Conservation (phyloP, 2,329 filamentous ascomycete genomes). For the Aphanocladium album region DNA sequence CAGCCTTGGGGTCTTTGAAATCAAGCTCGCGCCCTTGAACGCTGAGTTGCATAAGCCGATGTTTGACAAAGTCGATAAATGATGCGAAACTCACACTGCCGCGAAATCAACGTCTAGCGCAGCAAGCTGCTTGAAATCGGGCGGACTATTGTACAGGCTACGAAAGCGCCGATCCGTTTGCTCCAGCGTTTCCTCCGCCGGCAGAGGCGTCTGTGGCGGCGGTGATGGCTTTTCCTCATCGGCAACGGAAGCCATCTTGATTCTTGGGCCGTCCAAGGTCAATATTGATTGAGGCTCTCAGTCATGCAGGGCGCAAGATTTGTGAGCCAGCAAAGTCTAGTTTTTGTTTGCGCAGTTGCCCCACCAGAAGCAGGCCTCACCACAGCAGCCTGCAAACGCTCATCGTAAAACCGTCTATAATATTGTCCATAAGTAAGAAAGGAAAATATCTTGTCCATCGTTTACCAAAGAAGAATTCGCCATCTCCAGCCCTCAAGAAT, state of each 20-base stretch:
- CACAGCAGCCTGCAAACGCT: background rate
- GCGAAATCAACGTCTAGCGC: conserved; percentile 38
- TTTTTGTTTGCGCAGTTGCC: conserved; percentile 1
- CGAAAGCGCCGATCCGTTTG: conserved; percentile 5
- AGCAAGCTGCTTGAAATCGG: conserved; percentile 36
- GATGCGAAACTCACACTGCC: conserved; percentile 27
- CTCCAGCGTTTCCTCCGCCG: background rate
- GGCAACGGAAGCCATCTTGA: background rate
- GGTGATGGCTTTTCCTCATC: background rate
- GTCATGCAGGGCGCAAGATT: background rate
- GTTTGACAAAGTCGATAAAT: too few species aligned
- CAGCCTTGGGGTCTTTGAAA: conserved; percentile 71
- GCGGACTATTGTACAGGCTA: conserved; percentile 6
- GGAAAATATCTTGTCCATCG: conserved; percentile 16
- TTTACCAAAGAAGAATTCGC: conserved; percentile 49
- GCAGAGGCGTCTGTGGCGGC: background rate
- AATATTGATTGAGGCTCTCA: too few species aligned
- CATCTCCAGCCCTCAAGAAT: conserved; percentile 52
- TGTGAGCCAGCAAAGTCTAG: background rate
- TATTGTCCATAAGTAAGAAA: background rate
- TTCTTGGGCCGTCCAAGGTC: background rate
- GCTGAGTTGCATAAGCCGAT: conserved; percentile 18
- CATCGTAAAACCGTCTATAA: background rate
- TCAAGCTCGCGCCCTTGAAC: conserved; percentile 55
- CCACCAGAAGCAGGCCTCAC: background rate